Evolutionary conservation across 352 stramenopile genomes (phyloP), one percentile per base, ranked within the genome.

Genomic region (Globisporangium irregulare): DNA sequence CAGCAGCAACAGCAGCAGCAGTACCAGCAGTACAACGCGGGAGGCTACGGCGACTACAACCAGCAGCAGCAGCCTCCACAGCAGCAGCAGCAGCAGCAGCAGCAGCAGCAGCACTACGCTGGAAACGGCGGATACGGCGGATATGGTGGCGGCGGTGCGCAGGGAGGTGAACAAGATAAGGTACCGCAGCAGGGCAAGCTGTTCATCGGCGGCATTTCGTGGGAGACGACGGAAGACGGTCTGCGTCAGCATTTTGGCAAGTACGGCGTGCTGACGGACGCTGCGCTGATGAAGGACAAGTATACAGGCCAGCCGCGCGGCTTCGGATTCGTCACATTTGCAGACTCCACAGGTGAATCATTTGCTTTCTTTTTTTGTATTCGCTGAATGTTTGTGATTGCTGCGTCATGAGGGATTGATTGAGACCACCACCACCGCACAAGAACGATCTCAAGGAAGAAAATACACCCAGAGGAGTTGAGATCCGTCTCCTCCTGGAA

Each of bases 321-420:
- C 54, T 98, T 98, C 66, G 93, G 92, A 59, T 98, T 98, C 68
- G 92, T 98, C 46, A 97, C 91, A 69, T 98, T 97, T 67, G 89
- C 86, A n/a, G 91, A 97, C 69, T 68, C 84, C 15, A 75, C 84
- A 91, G 87, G 89, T 96, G 89, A 22, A 60, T 18, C 48, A 43
- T 4, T 65, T 57, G 59, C 18, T 46, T 38, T 66, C 12, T 58
- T n/a, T 20, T 29, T 65, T 43, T 59, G 15, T 25, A 20, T 32
- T 62, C 62, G 27, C 6, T 64, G 34, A 41, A 8, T 41, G n/a
- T 25, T 24, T 55, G 43, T 43, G 14, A 20, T 46, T 29, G 7
- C 32, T 63, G 15, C 20, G 24, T 38, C 9, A 56, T 59, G 43
- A 62, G 29, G 18, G 5, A 29, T 20, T 54, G 56, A 50, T 15